Evolutionary conservation across 176 grass and related monocot genomes (phyloP).

Genomic region (Sorghum bicolor): Sorghum_bicolor_NCBIv3 NC_012872.2:32288001-32288500

Average conservation of each 20-base stretch:
- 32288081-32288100: neutral
- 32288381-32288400: slow-evolving; percentile 1
- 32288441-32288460: neutral
- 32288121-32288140: neutral
- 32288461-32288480: neutral
- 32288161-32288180: neutral
- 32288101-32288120: neutral
- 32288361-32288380: neutral
- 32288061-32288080: neutral
- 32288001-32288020: neutral
- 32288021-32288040: neutral
- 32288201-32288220: neutral
- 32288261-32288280: too few species aligned
- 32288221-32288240: too few species aligned
- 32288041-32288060: too few species aligned
- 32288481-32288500: neutral
- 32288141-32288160: slow-evolving; percentile 7
- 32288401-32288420: neutral
- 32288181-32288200: neutral
- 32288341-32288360: too few species aligned
- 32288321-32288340: too few species aligned
- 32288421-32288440: neutral
- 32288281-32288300: too few species aligned
- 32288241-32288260: too few species aligned
- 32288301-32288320: too few species aligned